phyloP scores from a whole-genome alignment of 2,329 filamentous ascomycete species.

The Penicillium sp. region DNA sequence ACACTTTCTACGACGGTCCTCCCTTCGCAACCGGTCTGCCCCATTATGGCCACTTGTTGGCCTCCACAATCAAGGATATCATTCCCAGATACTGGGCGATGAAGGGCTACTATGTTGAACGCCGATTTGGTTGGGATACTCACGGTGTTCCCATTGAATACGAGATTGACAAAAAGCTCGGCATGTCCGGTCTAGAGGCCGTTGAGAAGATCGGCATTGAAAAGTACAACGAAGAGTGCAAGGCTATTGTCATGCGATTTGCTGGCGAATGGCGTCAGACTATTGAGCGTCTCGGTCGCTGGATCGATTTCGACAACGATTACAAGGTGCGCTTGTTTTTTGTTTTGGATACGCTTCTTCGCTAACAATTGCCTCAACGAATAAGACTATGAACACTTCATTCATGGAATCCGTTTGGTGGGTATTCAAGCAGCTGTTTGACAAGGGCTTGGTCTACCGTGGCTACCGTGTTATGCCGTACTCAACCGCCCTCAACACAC shows the following conservation, averaged over 20 bases:
- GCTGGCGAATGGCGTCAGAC: conserved; percentile 82
- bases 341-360: not conserved
- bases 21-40: conserved; percentile 71
- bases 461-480: conserved; percentile 94
- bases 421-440: conserved; percentile 90
- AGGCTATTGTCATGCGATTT: conserved; percentile 90
- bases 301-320: conserved; percentile 98
- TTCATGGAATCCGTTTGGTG: conserved; percentile 94
- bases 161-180: conserved; percentile 95
- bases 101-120: conserved; percentile 90
- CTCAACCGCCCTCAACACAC: conserved; percentile 84
- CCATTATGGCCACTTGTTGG: conserved; percentile 74
- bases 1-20: conserved; percentile 92
- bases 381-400: conserved; percentile 81
- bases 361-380: not conserved
- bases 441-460: conserved; percentile 85
- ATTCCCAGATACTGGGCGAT: conserved; percentile 97
- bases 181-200: conserved; percentile 81
- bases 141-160: conserved; percentile 94
- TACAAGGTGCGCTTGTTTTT: conserved; percentile 65
- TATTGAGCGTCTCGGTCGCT: conserved; percentile 83
- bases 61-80: conserved; percentile 95
- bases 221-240: conserved; percentile 88
- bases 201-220: conserved; percentile 82
- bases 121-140: conserved; percentile 93